A percentile compares a stretch with the other conserved stretches of the same genome.
Evolutionary conservation across 345 rosid genomes (phyloP).

Genomic region (Balakata baccata): DNA sequence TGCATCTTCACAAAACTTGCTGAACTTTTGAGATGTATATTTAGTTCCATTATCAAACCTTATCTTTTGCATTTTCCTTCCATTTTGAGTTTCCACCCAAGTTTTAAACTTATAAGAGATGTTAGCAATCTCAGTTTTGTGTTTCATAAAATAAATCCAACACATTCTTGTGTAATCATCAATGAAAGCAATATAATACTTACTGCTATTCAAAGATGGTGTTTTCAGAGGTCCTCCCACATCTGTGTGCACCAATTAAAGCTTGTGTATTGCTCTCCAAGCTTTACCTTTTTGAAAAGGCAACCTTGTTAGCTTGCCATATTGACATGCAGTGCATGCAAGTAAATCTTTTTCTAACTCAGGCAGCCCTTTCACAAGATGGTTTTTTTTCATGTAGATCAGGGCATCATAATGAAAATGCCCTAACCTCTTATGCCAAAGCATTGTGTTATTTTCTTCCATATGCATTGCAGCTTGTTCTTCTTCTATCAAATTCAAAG

Average conservation of each 20-base stretch:
- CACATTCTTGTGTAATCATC: no score
- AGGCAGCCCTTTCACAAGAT: neutral
- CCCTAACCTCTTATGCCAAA: neutral
- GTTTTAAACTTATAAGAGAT: no score
- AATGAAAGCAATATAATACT: no score
- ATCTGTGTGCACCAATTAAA: neutral
- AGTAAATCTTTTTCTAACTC: neutral
- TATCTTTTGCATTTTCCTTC: no score
- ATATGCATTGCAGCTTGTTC: neutral
- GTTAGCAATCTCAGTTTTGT: no score
- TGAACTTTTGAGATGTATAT: neutral
- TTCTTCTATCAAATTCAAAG: neutral
- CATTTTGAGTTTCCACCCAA: neutral
- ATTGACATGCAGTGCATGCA: neutral
- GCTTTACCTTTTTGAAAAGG: neutral
- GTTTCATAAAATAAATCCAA: no score
- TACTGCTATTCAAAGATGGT: no score
- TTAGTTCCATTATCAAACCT: neutral
- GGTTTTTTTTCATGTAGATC: no score
- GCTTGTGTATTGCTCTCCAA: neutral
- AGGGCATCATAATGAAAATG: neutral
- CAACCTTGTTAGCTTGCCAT: neutral
- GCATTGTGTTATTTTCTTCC: neutral
- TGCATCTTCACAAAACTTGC: neutral
- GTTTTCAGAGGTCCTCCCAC: no score